Evolutionary conservation across 1,284 basidiomycete species (phyloP), one percentile per base, ranked within the genome.

Genomic region (Pseudozyma hubeiensis): DNA sequence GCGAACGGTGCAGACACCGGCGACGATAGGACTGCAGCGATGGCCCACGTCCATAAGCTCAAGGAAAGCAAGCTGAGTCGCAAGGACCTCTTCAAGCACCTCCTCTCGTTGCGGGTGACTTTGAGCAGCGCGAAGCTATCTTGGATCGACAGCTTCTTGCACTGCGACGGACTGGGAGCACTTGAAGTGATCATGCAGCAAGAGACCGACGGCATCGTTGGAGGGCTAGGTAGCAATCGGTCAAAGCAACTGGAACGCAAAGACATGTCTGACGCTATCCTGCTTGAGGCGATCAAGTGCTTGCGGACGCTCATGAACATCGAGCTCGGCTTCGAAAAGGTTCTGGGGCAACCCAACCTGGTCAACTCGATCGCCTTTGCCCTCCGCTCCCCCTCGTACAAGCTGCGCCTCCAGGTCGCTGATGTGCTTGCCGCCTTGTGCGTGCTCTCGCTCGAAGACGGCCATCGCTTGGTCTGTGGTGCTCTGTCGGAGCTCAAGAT

Each of bases 381-480:
- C 0, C 87, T 95, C 3, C 88, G 91, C 68, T 87, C 85, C 6
- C 68, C 78, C 5, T 85, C 91, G 6, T 86, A 88, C 66, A 94
- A 92, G 83, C 86, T 93, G 14, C 89, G 91, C 56, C 88, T 89
- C 0, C 87, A 93, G 17, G 87, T 89, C 0, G 90, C 91, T 2
- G 93, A 95, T 77, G 87, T 95, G 19, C 88, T 96, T 6, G 92
- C 92, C 0, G 93, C 91, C 0, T 89, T 95, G 48, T 93, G 92
- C 78, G 87, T 93, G 11, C 86, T 95, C 14, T 91, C 91, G 1
- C 85, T 89, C 5, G 86, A 87, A 1, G 89, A 91, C 44, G 94
- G 93, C 0, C 90, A 92, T 77, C 89, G 87, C 58, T 87, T 89
- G 4, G 91, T 95, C 9, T 86, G 94, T 7, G 87, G 90, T 0